Evolutionary conservation across 2,329 filamentous ascomycete genomes (phyloP).

Genomic region (Elsinoe fawcettii): DNA sequence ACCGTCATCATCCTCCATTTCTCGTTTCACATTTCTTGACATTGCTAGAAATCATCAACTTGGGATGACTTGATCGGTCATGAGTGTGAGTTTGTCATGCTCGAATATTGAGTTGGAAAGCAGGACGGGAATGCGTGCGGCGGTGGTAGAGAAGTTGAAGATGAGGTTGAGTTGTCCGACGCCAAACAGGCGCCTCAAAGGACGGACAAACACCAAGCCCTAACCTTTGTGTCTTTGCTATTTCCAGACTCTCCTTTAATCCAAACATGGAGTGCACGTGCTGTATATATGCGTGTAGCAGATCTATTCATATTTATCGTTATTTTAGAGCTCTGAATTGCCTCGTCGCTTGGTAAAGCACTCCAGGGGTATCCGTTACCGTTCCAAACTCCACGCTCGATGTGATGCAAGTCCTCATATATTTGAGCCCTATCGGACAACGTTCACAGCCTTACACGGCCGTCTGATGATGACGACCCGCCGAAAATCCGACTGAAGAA

Average conservation of each 20-base stretch:
- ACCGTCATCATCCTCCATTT: background rate
- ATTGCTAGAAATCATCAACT: too few species aligned
- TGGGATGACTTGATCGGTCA: too few species aligned
- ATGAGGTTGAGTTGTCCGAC: background rate
- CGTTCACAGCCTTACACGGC: slow-evolving; percentile 4
- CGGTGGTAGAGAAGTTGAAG: background rate
- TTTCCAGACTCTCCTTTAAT: background rate
- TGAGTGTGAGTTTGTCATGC: too few species aligned
- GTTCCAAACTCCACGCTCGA: background rate
- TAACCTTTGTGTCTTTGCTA: background rate
- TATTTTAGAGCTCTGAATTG: background rate
- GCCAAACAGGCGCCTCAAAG: too few species aligned
- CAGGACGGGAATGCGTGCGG: too few species aligned
- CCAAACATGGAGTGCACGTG: background rate
- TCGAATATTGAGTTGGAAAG: too few species aligned
- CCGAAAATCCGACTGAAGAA: slow-evolving; percentile 8
- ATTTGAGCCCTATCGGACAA: background rate
- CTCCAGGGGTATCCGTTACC: background rate
- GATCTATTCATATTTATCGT: background rate
- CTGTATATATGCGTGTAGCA: background rate
- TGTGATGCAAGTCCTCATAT: too few species aligned
- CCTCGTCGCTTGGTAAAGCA: background rate
- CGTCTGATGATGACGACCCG: background rate
- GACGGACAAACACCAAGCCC: background rate
- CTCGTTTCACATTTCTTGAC: too few species aligned